A percentile compares a stretch with the other conserved stretches of the same genome.
These are phyloP conservation scores for Exserohilum rostratum DNA, from an alignment of 2,329 filamentous ascomycete genomes.

Conservation along the genomic window DNA sequence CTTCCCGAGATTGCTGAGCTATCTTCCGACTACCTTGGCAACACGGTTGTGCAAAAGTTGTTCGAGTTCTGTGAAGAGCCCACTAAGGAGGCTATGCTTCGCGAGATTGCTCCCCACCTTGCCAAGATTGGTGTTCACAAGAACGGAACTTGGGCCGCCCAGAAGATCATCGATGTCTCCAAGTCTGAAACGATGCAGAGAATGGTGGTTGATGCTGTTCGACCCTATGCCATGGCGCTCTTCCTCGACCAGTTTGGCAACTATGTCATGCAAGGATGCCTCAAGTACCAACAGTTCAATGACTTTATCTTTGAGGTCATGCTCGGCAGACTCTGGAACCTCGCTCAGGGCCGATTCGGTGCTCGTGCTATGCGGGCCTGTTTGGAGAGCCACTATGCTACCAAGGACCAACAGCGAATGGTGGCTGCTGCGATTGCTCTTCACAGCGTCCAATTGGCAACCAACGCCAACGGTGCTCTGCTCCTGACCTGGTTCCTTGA, in stretches of 20 bases:
- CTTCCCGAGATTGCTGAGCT: conserved; percentile 95
- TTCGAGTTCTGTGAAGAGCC: conserved; percentile 95
- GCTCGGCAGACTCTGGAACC: conserved; percentile 91
- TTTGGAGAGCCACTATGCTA: conserved; percentile 92
- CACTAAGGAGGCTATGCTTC: conserved; percentile 89
- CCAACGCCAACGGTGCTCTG: conserved; percentile 92
- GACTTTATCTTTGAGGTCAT: conserved; percentile 98
- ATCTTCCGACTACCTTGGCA: conserved; percentile 93
- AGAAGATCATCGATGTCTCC: conserved; percentile 98
- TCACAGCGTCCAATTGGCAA: conserved; percentile 94
- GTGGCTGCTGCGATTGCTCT: conserved; percentile 93
- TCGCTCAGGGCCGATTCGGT: conserved; percentile 90
- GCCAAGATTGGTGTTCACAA: conserved; percentile 98
- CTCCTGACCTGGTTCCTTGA: conserved; percentile 97
- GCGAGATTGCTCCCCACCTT: conserved; percentile 85
- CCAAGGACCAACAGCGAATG: conserved; percentile 94
- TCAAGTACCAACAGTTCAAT: conserved; percentile 89
- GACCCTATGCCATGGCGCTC: conserved; percentile 84
- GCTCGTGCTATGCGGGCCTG: conserved; percentile 96
- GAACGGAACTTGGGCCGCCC: conserved; percentile 98
- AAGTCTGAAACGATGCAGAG: conserved; percentile 82
- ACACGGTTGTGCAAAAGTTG: conserved; percentile 98
- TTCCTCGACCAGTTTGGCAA: conserved; percentile 99
- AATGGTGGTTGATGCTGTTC: conserved; percentile 82
- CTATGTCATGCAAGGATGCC: conserved; percentile 94